phyloP scores from a whole-genome alignment of 495 filamentous ascomycete genomes.

The Sabuloglossum arenarium region DNA sequence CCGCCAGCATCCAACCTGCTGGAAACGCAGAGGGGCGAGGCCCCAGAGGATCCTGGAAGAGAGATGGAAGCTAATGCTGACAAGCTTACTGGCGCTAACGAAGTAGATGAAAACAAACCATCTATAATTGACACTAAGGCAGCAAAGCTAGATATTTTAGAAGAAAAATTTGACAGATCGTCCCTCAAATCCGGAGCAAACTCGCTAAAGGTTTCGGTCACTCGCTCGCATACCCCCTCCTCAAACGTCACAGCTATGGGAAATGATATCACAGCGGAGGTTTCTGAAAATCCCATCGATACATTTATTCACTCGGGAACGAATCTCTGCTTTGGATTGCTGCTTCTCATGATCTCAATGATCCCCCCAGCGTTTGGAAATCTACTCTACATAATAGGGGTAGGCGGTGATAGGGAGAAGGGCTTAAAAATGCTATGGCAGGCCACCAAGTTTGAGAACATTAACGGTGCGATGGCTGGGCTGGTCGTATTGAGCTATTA shows the following conservation, averaged over 20 bases:
- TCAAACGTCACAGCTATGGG: neutral
- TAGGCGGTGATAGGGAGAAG: slow-evolving; percentile 70
- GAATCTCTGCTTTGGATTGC: slow-evolving; percentile 72
- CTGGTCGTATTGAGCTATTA: slow-evolving; percentile 69
- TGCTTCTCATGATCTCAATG: slow-evolving; percentile 72
- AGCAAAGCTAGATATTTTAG: neutral
- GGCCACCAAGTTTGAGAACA: slow-evolving; percentile 64
- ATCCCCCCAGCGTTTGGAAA: slow-evolving; percentile 74
- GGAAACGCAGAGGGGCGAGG: neutral
- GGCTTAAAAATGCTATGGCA: slow-evolving; percentile 83
- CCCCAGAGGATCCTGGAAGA: neutral
- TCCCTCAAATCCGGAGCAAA: neutral
- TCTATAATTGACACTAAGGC: neutral
- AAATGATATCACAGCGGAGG: neutral
- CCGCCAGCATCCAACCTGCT: neutral
- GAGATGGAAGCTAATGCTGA: neutral
- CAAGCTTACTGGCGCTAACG: neutral
- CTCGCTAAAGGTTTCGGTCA: neutral
- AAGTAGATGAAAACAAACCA: neutral
- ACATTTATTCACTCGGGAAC: slow-evolving; percentile 73
- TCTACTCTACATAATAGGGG: slow-evolving; percentile 74
- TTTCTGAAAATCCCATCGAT: slow-evolving; percentile 34
- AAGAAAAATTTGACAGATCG: neutral
- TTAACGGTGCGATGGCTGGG: slow-evolving; percentile 80
- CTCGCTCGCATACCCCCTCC: neutral